These are phyloP conservation scores for Nannochloris sp. DNA, from an alignment of 139 green algal species.

Conservation along the genomic window DNA sequence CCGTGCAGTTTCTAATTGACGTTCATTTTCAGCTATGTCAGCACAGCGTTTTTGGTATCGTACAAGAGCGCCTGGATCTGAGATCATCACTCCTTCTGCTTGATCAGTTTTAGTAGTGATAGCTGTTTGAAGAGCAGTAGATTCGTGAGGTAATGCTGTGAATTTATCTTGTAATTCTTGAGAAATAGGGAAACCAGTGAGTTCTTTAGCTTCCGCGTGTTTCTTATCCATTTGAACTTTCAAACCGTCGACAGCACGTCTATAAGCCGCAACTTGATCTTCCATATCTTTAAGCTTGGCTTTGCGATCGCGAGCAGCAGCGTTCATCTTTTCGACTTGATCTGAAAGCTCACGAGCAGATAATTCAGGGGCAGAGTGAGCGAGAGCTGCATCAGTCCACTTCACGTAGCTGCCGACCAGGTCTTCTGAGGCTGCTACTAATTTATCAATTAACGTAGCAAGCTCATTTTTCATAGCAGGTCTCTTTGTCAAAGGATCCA, in stretches of 20 bases:
- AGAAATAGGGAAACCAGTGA: not conserved
- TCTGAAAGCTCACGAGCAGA: not conserved
- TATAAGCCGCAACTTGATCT: not conserved
- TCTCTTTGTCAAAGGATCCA: slow-evolving; percentile 26
- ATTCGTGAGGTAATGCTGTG: not conserved
- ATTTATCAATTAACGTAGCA: not conserved
- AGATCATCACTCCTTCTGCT: slow-evolving; percentile 52
- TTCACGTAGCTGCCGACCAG: not conserved
- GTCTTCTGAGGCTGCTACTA: not conserved
- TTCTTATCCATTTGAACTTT: slow-evolving; percentile 9
- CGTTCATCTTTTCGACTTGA: slow-evolving; percentile 4
- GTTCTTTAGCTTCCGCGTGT: not conserved
- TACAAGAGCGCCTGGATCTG: slow-evolving; percentile 63
- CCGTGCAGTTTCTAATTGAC: slow-evolving; percentile 6
- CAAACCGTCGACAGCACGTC: not conserved
- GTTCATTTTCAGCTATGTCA: not conserved
- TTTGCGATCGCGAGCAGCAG: not conserved
- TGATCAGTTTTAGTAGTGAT: slow-evolving; percentile 13
- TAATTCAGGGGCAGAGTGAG: slow-evolving; percentile 4
- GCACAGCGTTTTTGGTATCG: slow-evolving; percentile 29
- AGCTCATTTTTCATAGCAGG: slow-evolving; percentile 19
- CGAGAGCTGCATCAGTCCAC: slow-evolving; percentile 1
- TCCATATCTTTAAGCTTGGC: slow-evolving; percentile 4
- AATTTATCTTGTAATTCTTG: not conserved
- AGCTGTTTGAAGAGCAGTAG: not conserved